These are phyloP conservation scores for Penicillium occitanis DNA, from an alignment of 2,329 filamentous ascomycete species.

Conservation along the genomic window DNA sequence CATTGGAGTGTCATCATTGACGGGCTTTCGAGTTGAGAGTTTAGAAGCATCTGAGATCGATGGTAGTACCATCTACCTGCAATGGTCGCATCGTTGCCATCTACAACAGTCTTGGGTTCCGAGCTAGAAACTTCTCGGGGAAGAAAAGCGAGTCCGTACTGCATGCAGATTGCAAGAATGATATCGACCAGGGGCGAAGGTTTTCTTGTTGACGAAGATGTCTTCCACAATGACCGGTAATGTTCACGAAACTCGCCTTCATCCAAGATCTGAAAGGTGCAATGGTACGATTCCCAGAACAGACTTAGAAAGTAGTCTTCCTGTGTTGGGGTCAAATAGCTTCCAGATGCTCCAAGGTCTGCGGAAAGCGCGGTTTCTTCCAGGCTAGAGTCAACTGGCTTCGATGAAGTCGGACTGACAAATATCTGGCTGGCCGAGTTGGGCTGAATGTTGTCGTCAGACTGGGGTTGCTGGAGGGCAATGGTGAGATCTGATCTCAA, in stretches of 20 bases:
- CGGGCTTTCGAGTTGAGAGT: slow-evolving; percentile 50
- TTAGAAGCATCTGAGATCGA: slow-evolving; percentile 47
- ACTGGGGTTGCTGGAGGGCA: slow-evolving; percentile 35
- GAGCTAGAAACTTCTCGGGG: slow-evolving; percentile 11
- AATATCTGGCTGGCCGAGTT: slow-evolving; percentile 27
- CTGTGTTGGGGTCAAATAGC: slow-evolving; percentile 41
- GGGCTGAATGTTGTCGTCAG: slow-evolving; percentile 33
- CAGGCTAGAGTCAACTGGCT: slow-evolving; percentile 3
- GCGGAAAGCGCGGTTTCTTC: slow-evolving; percentile 22
- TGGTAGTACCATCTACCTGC: slow-evolving; percentile 51
- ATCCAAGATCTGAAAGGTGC: slow-evolving; percentile 45
- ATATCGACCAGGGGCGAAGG: slow-evolving; percentile 55
- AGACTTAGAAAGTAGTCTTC: slow-evolving; percentile 51
- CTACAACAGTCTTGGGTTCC: slow-evolving; percentile 21
- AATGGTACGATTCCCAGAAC: slow-evolving; percentile 52
- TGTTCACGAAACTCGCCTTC: slow-evolving; percentile 48
- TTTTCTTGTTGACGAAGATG: slow-evolving; percentile 33
- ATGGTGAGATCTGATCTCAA: slow-evolving; percentile 41
- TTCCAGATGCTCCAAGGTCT: slow-evolving; percentile 21
- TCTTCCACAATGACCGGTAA: slow-evolving; percentile 45
- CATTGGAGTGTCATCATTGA: slow-evolving; percentile 52
- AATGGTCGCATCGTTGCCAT: slow-evolving; percentile 41
- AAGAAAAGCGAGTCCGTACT: slow-evolving; percentile 42
- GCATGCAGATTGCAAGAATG: slow-evolving; percentile 54
- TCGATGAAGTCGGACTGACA: slow-evolving; percentile 22